These are phyloP conservation scores for Podaxis sp. DNA, from an alignment of 768 basidiomycete species.

Conservation along the genomic window DNA sequence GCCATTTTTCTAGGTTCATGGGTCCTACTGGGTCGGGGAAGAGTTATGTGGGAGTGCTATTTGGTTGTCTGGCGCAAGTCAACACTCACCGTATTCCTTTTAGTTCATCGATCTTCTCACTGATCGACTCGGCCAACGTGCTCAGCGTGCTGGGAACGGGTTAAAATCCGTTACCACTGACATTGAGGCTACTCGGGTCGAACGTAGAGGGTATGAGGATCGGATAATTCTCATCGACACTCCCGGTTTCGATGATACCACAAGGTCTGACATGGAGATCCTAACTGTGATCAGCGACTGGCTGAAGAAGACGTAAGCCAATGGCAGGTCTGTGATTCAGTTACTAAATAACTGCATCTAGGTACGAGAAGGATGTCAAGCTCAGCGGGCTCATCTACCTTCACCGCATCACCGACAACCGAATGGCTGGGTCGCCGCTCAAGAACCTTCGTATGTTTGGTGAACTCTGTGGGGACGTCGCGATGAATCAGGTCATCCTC, in stretches of 20 bases:
- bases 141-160: background rate
- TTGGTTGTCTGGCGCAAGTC: background rate
- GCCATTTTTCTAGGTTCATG: background rate
- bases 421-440: no score
- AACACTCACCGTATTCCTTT: background rate
- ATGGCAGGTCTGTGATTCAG: no score
- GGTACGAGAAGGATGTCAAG: no score
- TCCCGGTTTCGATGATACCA: conserved; percentile 22
- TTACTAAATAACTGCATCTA: no score
- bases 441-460: no score
- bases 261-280: conserved; percentile 22
- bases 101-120: background rate
- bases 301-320: conserved; percentile 24
- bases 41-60: background rate
- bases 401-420: no score
- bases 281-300: conserved; percentile 24
- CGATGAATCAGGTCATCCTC: no score
- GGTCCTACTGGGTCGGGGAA: background rate
- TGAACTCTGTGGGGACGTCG: no score
- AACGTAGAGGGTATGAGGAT: background rate
- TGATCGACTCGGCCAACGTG: background rate
- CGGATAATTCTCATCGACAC: background rate
- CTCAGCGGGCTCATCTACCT: no score
- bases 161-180: background rate
- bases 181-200: background rate